phyloP scores from a whole-genome alignment of 1,139 yeast species.

The Pichia inconspicua region DNA sequence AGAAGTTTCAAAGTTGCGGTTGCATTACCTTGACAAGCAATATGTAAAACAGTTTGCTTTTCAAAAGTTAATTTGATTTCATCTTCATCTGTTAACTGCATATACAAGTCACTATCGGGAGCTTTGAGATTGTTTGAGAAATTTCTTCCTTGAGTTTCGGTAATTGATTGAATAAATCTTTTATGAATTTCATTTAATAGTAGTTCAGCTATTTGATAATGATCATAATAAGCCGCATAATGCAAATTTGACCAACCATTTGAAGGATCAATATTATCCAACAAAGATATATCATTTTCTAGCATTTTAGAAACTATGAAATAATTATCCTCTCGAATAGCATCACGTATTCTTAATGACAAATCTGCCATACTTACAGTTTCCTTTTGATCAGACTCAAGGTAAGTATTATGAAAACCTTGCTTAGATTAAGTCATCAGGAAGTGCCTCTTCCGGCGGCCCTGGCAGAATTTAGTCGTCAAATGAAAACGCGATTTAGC shows the following conservation, averaged over 20 bases:
- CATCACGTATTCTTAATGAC: slow-evolving; percentile 59
- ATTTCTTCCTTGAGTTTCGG: slow-evolving; percentile 24
- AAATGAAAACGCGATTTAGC: too few species aligned
- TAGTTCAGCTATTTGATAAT: slow-evolving; percentile 68
- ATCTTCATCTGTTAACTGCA: slow-evolving; percentile 26
- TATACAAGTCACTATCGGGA: slow-evolving; percentile 11
- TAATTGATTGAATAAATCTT: slow-evolving; percentile 20
- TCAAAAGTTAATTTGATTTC: slow-evolving; percentile 47
- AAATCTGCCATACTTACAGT: slow-evolving; percentile 41
- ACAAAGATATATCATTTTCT: slow-evolving; percentile 63
- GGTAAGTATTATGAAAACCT: too few species aligned
- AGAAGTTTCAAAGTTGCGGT: slow-evolving; percentile 76
- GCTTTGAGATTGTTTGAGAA: slow-evolving; percentile 7
- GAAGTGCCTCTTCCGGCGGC: too few species aligned
- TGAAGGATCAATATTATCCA: slow-evolving; percentile 62
- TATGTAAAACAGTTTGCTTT: slow-evolving; percentile 66
- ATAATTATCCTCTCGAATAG: slow-evolving; percentile 64
- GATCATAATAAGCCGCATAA: slow-evolving; percentile 77
- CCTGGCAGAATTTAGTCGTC: too few species aligned
- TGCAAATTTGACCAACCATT: slow-evolving; percentile 90
- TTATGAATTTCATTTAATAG: slow-evolving; percentile 34
- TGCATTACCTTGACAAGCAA: slow-evolving; percentile 49
- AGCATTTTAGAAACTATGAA: slow-evolving; percentile 66
- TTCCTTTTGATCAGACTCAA: too few species aligned
- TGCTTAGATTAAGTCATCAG: too few species aligned